These are phyloP conservation scores for Chlorophyllum brunneum DNA, from an alignment of 768 basidiomycete species.

Conservation along the genomic window DNA sequence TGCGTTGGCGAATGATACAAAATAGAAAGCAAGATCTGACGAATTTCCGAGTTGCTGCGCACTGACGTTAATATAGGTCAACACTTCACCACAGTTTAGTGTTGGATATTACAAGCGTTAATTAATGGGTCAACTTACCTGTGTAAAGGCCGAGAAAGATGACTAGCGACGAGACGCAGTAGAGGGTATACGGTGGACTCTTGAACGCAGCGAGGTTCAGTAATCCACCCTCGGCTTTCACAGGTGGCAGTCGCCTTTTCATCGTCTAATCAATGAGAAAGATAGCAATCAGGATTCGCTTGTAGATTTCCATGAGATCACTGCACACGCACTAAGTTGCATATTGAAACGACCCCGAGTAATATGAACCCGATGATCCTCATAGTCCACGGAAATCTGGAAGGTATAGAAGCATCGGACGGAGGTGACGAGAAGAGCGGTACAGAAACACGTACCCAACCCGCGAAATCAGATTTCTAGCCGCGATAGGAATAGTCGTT, in stretches of 20 bases:
- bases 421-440: background rate
- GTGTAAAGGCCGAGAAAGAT: slow-evolving; percentile 71
- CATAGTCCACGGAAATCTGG: slow-evolving; percentile 77
- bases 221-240: slow-evolving; percentile 50
- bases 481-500: slow-evolving; percentile 59
- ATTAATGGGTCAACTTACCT: slow-evolving; percentile 24
- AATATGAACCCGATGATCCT: slow-evolving; percentile 66
- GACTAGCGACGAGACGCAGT: slow-evolving; percentile 54
- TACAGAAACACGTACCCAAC: slow-evolving; percentile 32
- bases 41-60: slow-evolving; percentile 48
- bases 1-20: slow-evolving; percentile 67
- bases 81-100: slow-evolving; percentile 34
- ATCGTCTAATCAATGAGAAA: slow-evolving; percentile 26
- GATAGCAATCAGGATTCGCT: background rate
- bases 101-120: too few relatives aligned
- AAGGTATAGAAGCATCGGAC: background rate
- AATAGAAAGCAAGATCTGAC: slow-evolving; percentile 53
- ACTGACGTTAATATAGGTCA: slow-evolving; percentile 66
- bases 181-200: slow-evolving; percentile 49
- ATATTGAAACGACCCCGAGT: slow-evolving; percentile 41
- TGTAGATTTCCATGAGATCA: background rate
- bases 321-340: slow-evolving; percentile 49
- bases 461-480: slow-evolving; percentile 47
- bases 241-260: slow-evolving; percentile 52
- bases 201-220: slow-evolving; percentile 53